A percentile compares a stretch with the other conserved stretches of the same genome.
These are phyloP conservation scores for Barnettozyma siamensis DNA, from an alignment of 805 yeast species.

Conservation along the genomic window DNA sequence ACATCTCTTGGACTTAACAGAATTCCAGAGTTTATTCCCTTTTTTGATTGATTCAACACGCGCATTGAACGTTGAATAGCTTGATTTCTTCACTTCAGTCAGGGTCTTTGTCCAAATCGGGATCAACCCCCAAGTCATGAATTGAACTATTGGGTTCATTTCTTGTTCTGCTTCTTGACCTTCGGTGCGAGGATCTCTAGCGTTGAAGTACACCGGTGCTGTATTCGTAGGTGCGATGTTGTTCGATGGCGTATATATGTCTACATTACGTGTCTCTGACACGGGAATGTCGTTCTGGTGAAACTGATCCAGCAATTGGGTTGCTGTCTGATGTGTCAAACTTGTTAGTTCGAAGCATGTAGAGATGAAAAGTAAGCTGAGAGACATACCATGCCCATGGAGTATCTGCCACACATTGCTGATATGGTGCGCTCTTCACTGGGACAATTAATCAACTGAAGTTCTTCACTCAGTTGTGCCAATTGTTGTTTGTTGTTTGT, in stretches of 20 bases:
- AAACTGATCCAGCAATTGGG: conserved; percentile 11
- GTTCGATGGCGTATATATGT: conserved; percentile 34
- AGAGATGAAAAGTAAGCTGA: too few species aligned
- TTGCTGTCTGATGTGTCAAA: neutral
- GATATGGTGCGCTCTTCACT: too few species aligned
- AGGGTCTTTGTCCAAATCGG: conserved; percentile 56
- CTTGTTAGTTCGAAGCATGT: neutral
- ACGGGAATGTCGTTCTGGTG: conserved; percentile 7
- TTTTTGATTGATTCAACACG: conserved; percentile 54
- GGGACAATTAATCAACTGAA: too few species aligned
- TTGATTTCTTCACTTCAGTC: conserved; percentile 25
- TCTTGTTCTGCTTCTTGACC: conserved; percentile 3
- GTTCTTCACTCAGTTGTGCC: too few species aligned
- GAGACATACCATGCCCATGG: conserved; percentile 38
- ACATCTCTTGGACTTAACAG: conserved; percentile 50
- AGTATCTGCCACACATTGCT: conserved; percentile 58
- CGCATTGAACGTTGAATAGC: conserved; percentile 64
- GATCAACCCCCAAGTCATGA: conserved; percentile 78
- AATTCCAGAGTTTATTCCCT: conserved; percentile 51
- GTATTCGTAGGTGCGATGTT: conserved; percentile 58
- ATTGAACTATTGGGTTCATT: conserved; percentile 28
- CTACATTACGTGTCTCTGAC: conserved; percentile 11
- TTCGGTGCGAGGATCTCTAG: neutral
- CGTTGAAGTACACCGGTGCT: conserved; percentile 34
- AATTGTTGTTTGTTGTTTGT: too few species aligned